Evolutionary conservation across 164 flowering plant genomes (phyloP).

Genomic region (Piper longum): DNA sequence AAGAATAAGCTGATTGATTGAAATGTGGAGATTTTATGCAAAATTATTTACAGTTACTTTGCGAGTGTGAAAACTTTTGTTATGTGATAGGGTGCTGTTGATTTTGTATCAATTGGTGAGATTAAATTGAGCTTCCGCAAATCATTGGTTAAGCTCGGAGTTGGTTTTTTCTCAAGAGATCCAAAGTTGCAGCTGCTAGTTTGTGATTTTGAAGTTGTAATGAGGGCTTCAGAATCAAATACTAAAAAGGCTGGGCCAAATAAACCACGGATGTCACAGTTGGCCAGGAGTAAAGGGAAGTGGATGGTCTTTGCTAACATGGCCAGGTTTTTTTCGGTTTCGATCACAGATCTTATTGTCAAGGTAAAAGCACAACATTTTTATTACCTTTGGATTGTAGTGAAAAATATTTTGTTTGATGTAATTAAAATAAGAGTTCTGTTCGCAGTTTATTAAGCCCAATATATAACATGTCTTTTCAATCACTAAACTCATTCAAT

Average conservation of each 20-base stretch:
- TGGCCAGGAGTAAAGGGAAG: slow-evolving; percentile 77
- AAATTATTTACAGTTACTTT: not conserved
- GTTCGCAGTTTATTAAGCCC: too few relatives aligned
- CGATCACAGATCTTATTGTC: slow-evolving; percentile 62
- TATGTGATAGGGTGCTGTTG: slow-evolving; percentile 54
- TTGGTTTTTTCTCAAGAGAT: slow-evolving; percentile 71
- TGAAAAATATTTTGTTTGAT: too few relatives aligned
- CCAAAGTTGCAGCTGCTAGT: slow-evolving; percentile 79
- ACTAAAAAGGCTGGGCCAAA: slow-evolving; percentile 29
- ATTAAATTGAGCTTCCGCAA: slow-evolving; percentile 77
- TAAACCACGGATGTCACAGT: slow-evolving; percentile 27
- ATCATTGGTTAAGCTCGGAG: slow-evolving; percentile 83
- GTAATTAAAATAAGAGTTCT: too few relatives aligned
- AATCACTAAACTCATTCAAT: too few relatives aligned
- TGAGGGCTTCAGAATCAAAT: slow-evolving; percentile 42
- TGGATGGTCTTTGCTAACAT: slow-evolving; percentile 85
- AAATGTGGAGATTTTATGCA: not conserved
- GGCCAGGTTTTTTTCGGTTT: slow-evolving; percentile 86
- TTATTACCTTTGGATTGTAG: too few relatives aligned
- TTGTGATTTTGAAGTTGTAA: slow-evolving; percentile 74
- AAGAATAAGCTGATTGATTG: not conserved
- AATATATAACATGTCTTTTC: too few relatives aligned
- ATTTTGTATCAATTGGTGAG: slow-evolving; percentile 83
- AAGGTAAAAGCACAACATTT: slow-evolving; percentile 36
- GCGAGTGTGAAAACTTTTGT: not conserved